Conservation (phyloP, 2,329 filamentous ascomycete genomes). For the Nigrospora sphaerica region DNA sequence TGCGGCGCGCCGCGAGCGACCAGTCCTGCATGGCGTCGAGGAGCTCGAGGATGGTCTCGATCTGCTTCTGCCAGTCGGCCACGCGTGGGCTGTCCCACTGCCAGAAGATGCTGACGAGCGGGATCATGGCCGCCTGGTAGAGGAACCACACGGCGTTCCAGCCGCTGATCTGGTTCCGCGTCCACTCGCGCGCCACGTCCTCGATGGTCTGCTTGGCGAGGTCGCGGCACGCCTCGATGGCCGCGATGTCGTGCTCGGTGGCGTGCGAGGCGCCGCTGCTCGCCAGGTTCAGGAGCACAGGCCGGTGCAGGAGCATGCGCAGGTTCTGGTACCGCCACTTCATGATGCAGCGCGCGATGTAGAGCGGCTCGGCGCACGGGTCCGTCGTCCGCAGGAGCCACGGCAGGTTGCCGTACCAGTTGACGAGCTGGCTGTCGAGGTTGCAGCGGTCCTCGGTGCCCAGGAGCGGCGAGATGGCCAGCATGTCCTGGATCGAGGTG, state of each 20-base stretch:
- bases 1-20: slow-evolving; percentile 56
- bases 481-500: slow-evolving; percentile 67
- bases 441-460: slow-evolving; percentile 58
- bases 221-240: slow-evolving; percentile 61
- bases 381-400: slow-evolving; percentile 57
- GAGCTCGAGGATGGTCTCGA: slow-evolving; percentile 51
- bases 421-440: slow-evolving; percentile 61
- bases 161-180: slow-evolving; percentile 66
- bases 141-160: slow-evolving; percentile 81
- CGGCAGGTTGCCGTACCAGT: slow-evolving; percentile 67
- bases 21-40: slow-evolving; percentile 59
- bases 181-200: slow-evolving; percentile 64
- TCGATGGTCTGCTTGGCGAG: slow-evolving; percentile 65
- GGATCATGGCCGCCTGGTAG: slow-evolving; percentile 75
- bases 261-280: slow-evolving; percentile 43
- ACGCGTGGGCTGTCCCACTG: slow-evolving; percentile 46
- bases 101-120: slow-evolving; percentile 67
- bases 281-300: slow-evolving; percentile 61
- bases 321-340: slow-evolving; percentile 78
- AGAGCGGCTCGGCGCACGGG: slow-evolving; percentile 63
- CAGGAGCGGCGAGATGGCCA: slow-evolving; percentile 63
- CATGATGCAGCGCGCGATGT: slow-evolving; percentile 66
- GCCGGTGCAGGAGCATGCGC: slow-evolving; percentile 68
- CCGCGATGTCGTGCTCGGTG: slow-evolving; percentile 56
- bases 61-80: slow-evolving; percentile 47